phyloP scores from a whole-genome alignment of 495 filamentous ascomycete genomes.

The Parathielavia appendiculata region DNA sequence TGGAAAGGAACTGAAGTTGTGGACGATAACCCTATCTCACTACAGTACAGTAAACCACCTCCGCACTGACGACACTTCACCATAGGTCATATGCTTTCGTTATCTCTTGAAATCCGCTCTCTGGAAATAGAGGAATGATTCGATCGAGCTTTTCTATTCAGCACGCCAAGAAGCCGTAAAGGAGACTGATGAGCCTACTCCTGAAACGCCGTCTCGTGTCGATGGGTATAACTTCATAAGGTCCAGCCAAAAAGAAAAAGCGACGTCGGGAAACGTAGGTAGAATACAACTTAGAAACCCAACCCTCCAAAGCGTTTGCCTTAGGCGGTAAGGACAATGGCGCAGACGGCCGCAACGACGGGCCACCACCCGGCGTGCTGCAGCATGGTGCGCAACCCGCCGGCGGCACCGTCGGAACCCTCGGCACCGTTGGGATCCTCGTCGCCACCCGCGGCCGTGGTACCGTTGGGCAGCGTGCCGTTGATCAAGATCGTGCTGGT shows the following conservation, averaged over 20 bases:
- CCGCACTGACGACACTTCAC: not conserved
- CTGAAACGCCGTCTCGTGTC: conserved; percentile 10
- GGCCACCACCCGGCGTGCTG: conserved; percentile 58
- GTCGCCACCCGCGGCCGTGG: conserved; percentile 57
- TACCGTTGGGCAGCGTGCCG: conserved; percentile 81
- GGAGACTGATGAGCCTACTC: not conserved
- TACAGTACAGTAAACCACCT: not conserved
- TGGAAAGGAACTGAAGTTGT: not conserved
- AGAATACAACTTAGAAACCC: not conserved
- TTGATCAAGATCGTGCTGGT: conserved; percentile 74
- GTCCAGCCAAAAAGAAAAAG: not conserved
- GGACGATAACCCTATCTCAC: not conserved
- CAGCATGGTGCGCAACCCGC: conserved; percentile 35
- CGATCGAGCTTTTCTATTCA: not conserved
- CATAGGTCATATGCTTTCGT: not conserved
- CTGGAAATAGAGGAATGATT: not conserved
- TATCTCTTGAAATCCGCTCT: not conserved
- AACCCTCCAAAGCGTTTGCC: not conserved
- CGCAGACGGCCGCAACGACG: conserved; percentile 49
- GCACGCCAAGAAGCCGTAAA: not conserved
- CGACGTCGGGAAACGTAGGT: not conserved
- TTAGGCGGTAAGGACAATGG: conserved; percentile 45
- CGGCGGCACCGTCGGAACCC: conserved; percentile 19
- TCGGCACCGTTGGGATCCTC: conserved; percentile 37
- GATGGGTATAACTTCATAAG: conserved; percentile 1